Percentiles rank a stretch among this genome's conserved stretches.
These are phyloP conservation scores for Domatiomyces globalis DNA, from an alignment of 2,329 filamentous ascomycete species.

Conservation along the genomic window DNA sequence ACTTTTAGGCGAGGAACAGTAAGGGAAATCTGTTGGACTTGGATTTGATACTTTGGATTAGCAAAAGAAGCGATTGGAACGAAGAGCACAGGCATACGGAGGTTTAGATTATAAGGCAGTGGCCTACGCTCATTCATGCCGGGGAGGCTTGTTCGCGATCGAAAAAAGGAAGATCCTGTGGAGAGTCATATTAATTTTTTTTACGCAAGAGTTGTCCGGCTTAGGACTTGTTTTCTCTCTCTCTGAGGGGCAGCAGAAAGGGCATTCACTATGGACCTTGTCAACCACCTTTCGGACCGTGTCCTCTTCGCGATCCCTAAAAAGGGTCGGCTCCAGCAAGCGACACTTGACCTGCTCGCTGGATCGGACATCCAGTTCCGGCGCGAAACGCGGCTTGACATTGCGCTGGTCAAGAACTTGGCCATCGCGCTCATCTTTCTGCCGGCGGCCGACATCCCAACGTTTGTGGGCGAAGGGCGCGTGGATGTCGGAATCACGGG, in stretches of 20 bases:
- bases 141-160: no score
- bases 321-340: constrained; percentile 87
- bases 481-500: constrained; percentile 94
- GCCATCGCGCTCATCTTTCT: constrained; percentile 93
- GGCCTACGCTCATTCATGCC: no score
- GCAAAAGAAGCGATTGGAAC: no score
- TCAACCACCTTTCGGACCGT: constrained; percentile 68
- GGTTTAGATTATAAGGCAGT: no score
- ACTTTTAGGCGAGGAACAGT: neutral
- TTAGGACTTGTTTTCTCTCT: no score
- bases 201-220: no score
- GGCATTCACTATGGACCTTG: constrained; percentile 44
- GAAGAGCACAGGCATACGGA: no score
- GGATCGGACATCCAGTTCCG: constrained; percentile 95
- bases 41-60: no score
- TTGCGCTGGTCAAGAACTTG: constrained; percentile 93
- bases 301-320: constrained; percentile 96
- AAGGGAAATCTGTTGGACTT: neutral
- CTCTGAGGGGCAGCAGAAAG: neutral
- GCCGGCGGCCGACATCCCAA: constrained; percentile 91
- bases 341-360: constrained; percentile 76
- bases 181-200: no score
- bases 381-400: constrained; percentile 87
- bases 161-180: neutral
- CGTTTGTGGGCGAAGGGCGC: constrained; percentile 86